Percentiles rank a stretch among this genome's conserved stretches.
Conservation (phyloP, 2,329 filamentous ascomycete species). For the Colletotrichum ledebouriae region DNA sequence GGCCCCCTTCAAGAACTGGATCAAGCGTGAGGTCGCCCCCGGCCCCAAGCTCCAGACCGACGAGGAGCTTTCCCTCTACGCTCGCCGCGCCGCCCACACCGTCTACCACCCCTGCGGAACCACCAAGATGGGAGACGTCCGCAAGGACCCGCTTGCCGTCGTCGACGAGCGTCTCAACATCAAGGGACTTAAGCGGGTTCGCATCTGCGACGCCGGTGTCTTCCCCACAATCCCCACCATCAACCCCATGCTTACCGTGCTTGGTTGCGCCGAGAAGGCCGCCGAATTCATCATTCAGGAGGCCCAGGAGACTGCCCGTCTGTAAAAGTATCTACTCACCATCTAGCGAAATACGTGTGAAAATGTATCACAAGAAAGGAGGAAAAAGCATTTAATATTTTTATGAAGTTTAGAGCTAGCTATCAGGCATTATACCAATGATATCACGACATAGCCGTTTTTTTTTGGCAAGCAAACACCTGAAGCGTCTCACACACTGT, state of each 20-base stretch:
- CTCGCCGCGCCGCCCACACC: slow-evolving; percentile 78
- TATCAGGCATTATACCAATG: slow-evolving; percentile 43
- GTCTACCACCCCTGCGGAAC: slow-evolving; percentile 49
- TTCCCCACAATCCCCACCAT: slow-evolving; percentile 90
- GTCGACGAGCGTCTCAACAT: slow-evolving; percentile 52
- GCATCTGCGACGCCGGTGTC: slow-evolving; percentile 69
- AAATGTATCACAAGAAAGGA: slow-evolving; percentile 4
- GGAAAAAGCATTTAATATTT: slow-evolving; percentile 32
- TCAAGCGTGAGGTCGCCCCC: slow-evolving; percentile 85
- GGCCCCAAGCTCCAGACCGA: slow-evolving; percentile 81
- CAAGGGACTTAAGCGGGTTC: slow-evolving; percentile 53
- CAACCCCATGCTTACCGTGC: slow-evolving; percentile 92
- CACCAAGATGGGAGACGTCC: slow-evolving; percentile 52
- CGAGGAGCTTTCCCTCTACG: slow-evolving; percentile 86
- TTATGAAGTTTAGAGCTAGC: slow-evolving; percentile 28
- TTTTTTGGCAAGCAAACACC: slow-evolving; percentile 8
- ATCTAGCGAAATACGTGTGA: slow-evolving; percentile 2
- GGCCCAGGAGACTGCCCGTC: slow-evolving; percentile 50
- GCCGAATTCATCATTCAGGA: slow-evolving; percentile 87
- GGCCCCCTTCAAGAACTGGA: slow-evolving; percentile 84
- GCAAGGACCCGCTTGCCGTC: slow-evolving; percentile 83
- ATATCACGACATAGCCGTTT: slow-evolving; percentile 34
- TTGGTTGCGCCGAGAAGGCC: slow-evolving; percentile 85
- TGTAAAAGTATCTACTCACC: slow-evolving; percentile 28
- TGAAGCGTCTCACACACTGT: background rate